Base-by-base conservation (phyloP, 2,329 filamentous ascomycete genomes). In the Thelonectria blattea region DNA sequence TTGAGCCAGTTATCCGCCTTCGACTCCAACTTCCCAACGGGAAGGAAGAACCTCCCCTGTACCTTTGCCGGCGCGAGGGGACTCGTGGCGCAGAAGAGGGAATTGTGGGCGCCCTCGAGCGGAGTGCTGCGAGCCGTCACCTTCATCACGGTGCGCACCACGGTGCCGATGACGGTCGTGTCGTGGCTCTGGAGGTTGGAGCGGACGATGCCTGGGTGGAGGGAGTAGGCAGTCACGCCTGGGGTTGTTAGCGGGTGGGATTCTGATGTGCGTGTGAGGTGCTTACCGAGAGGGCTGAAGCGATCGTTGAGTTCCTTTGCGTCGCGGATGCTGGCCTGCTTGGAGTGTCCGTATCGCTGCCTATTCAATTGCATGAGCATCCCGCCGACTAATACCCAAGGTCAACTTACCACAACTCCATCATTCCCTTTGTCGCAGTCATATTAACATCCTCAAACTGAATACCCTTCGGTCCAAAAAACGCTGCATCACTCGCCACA, bases 361-460 rank as follows among this genome's bases (percentile, higher is more conserved):
- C 66, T 69, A 5, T 41, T n/a, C 34, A 5, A n/a, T 24, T 24
- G 22, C 6, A 6, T 24, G 22, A 24, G 22, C 22, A 24, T 24
- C 22, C 22, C 22, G 22, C 22, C 3, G 22, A 24, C 22, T 4
- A 6, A 24, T 6, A 4, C 22, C 3, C 3, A 4, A 6, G 3
- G 22, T 24, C 22, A 2, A 15, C 60, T 52, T 53, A 69, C 68
- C 52, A 68, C n/a, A 64, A 58, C 0, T 64, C 64, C 4, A 62
- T 42, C 5, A 50, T 55, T 15, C 70, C 70, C 43, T 58, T 64
- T 1, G 62, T 58, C 2, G 52, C 17, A 1, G 64, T 61, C 49
- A 72, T 63, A 18, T 71, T 72, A 1, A 66, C 56, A 7, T 72
- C 67, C 0, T 67, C 65, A 3, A 67, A 65, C 2, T 68, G 57